phyloP scores from a whole-genome alignment of 192 early-diverging fungal species.

The Backusella morwellensis region DNA sequence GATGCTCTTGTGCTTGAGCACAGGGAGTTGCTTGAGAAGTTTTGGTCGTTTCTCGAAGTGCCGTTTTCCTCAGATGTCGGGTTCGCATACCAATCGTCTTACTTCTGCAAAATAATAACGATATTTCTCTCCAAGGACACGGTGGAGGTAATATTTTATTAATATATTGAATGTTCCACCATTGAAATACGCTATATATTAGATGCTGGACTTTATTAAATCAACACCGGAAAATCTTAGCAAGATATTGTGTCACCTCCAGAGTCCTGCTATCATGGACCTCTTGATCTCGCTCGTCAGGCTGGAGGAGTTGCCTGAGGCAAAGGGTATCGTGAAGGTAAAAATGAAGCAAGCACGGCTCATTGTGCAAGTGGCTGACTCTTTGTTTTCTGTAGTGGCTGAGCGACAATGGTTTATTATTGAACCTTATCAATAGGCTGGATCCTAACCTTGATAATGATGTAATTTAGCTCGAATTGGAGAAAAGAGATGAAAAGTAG shows the following conservation, averaged over 20 bases:
- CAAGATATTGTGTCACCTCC: conserved; percentile 82
- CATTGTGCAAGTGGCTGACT: not conserved
- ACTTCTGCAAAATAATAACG: conserved; percentile 20
- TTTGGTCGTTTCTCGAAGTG: conserved; percentile 12
- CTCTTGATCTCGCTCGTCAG: conserved; percentile 90
- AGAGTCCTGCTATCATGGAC: conserved; percentile 86
- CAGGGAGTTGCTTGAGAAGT: not conserved
- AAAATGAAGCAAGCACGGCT: not conserved
- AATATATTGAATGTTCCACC: conserved; percentile 5
- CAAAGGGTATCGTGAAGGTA: conserved; percentile 81
- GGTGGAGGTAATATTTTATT: conserved; percentile 1
- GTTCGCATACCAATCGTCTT: conserved; percentile 9
- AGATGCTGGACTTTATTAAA: conserved; percentile 88
- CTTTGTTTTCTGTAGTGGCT: conserved; percentile 66
- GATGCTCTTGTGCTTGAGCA: conserved; percentile 19
- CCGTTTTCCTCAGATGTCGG: not conserved
- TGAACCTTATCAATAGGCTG: conserved; percentile 72
- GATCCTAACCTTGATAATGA: conserved; percentile 81
- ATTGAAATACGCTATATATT: conserved; percentile 3
- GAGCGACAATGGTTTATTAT: conserved; percentile 74
- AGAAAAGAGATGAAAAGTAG: not conserved
- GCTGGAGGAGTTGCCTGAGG: conserved; percentile 86
- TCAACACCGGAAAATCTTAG: conserved; percentile 70
- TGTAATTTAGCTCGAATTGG: conserved; percentile 35
- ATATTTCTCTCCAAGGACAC: conserved; percentile 15